Evolutionary conservation across 805 yeast species (phyloP).

Genomic region (Wickerhamomyces alni): DNA sequence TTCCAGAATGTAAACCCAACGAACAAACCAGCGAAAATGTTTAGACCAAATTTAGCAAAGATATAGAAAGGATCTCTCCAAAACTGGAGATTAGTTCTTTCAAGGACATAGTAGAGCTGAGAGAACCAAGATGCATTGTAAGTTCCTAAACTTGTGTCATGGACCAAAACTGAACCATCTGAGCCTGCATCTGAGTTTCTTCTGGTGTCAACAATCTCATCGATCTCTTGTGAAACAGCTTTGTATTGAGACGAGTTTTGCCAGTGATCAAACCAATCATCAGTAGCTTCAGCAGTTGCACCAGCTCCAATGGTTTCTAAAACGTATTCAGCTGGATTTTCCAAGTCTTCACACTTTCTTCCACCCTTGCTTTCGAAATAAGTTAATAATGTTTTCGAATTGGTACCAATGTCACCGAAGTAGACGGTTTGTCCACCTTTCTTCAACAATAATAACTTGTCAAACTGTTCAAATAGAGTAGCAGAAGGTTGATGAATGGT

Average conservation of each 20-base stretch:
- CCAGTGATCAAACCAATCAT: conserved; percentile 34
- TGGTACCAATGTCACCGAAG: conserved; percentile 39
- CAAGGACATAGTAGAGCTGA: conserved; percentile 35
- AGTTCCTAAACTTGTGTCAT: conserved; percentile 10
- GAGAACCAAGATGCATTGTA: conserved; percentile 34
- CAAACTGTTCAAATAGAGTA: conserved; percentile 40
- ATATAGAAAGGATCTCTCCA: conserved; percentile 61
- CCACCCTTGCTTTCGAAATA: conserved; percentile 68
- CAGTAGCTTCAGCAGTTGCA: conserved; percentile 47
- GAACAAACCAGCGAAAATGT: conserved; percentile 48
- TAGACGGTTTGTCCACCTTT: conserved; percentile 39
- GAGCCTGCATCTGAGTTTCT: conserved; percentile 9
- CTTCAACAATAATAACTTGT: conserved; percentile 39
- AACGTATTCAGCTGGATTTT: conserved; percentile 68
- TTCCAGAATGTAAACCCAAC: conserved; percentile 70
- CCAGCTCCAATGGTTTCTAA: conserved; percentile 70
- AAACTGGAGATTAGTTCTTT: conserved; percentile 36
- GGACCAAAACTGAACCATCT: conserved; percentile 3
- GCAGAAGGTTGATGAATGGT: conserved; percentile 50
- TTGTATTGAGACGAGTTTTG: conserved; percentile 29
- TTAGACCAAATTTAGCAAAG: conserved; percentile 46
- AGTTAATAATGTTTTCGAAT: conserved; percentile 43
- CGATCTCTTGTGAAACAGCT: conserved; percentile 23
- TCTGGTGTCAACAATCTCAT: conserved; percentile 18
- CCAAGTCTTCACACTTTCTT: conserved; percentile 45